Evolutionary conservation across 164 flowering plant genomes (phyloP).

Genomic region (Umbellularia californica): DNA sequence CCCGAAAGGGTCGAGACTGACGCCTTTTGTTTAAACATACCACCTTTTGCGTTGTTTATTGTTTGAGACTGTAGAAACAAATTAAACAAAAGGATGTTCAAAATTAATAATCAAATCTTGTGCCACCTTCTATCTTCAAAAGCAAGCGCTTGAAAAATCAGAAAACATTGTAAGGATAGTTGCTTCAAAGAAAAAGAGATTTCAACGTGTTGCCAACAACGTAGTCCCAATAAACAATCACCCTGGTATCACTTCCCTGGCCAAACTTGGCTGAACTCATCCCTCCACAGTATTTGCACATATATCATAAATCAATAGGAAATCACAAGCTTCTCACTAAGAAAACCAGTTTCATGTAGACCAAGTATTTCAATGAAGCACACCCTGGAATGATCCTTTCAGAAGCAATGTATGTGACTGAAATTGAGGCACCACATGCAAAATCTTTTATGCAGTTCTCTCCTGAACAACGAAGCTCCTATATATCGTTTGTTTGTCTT

Average conservation of each 20-base stretch:
- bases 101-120: constrained; percentile 33
- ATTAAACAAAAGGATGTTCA: background rate
- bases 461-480: constrained; percentile 81
- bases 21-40: constrained; percentile 72
- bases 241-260: constrained; percentile 86
- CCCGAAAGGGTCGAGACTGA: constrained; percentile 45
- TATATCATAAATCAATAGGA: background rate
- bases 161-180: constrained; percentile 4
- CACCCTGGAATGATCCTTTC: constrained; percentile 96
- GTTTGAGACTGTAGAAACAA: constrained; percentile 45
- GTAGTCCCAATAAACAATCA: constrained; percentile 9
- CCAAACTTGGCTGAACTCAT: constrained; percentile 99
- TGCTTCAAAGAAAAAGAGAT: background rate
- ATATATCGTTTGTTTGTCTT: constrained; percentile 92
- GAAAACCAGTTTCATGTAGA: background rate
- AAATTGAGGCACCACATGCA: constrained; percentile 87
- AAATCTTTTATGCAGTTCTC: background rate
- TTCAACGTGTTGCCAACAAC: background rate
- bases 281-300: constrained; percentile 88
- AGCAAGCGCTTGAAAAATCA: constrained; percentile 69
- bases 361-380: background rate
- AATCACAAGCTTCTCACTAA: background rate
- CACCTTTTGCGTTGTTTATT: constrained; percentile 71
- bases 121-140: constrained; percentile 93
- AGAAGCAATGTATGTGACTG: constrained; percentile 93